These are phyloP conservation scores for Nakazawaea holstii DNA, from an alignment of 805 yeast species.

Conservation along the genomic window DNA sequence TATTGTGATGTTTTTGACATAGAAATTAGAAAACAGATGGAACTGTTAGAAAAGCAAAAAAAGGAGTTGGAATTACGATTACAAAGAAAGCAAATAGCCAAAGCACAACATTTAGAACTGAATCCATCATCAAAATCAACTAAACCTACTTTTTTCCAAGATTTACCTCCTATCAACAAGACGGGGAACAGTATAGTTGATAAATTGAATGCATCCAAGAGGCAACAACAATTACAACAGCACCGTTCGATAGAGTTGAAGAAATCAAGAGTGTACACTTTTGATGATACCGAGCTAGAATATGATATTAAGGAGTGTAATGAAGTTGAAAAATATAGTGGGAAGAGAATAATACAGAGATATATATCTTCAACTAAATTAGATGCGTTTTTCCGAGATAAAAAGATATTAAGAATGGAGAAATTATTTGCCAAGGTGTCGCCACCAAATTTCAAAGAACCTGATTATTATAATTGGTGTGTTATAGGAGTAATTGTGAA, in stretches of 20 bases:
- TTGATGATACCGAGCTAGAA: neutral
- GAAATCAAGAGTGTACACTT: slow-evolving; percentile 5
- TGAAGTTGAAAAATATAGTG: slow-evolving; percentile 43
- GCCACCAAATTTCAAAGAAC: slow-evolving; percentile 68
- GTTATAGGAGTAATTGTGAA: slow-evolving; percentile 61
- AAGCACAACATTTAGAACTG: neutral
- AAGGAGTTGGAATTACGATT: neutral
- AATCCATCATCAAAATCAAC: neutral
- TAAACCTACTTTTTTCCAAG: neutral
- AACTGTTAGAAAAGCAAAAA: neutral
- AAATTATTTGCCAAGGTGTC: slow-evolving; percentile 58
- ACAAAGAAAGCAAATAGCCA: neutral
- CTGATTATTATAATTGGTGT: slow-evolving; percentile 73
- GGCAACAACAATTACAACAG: neutral
- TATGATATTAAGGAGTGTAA: slow-evolving; percentile 14
- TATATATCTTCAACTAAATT: slow-evolving; percentile 37
- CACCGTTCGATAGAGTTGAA: slow-evolving; percentile 2
- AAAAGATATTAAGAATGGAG: slow-evolving; percentile 51
- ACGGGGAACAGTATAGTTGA: neutral
- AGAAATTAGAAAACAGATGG: neutral
- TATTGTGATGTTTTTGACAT: neutral
- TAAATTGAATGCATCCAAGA: neutral
- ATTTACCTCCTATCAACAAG: neutral
- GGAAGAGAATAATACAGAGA: slow-evolving; percentile 36
- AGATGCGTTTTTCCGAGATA: slow-evolving; percentile 34